Evolutionary conservation across 305 asterid genomes (phyloP).

Genomic region (Plantago lanceolata): DNA sequence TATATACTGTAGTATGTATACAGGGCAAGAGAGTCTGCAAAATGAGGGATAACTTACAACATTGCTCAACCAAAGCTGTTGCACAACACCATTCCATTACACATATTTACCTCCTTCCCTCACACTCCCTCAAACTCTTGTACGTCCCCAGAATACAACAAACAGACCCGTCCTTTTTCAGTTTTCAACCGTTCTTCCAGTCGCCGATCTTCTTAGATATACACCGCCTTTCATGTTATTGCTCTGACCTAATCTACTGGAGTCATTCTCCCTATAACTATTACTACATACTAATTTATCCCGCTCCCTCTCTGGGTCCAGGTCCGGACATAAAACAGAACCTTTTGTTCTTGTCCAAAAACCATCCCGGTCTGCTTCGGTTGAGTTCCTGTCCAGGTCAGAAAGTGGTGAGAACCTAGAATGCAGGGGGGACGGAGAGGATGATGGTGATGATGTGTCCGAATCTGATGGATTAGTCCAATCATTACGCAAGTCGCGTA

Average conservation of each 20-base stretch:
- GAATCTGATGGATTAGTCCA: slow-evolving; percentile 50
- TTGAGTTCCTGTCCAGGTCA: slow-evolving; percentile 42
- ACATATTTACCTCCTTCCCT: slow-evolving; percentile 6
- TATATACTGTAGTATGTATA: slow-evolving; percentile 20
- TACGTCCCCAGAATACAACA: slow-evolving; percentile 25
- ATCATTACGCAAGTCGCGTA: slow-evolving; percentile 31
- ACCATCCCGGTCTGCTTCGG: slow-evolving; percentile 28
- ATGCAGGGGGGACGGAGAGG: slow-evolving; percentile 47
- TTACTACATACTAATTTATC: slow-evolving; percentile 31
- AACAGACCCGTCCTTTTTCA: not conserved
- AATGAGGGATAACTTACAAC: slow-evolving; percentile 33
- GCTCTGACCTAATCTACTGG: slow-evolving; percentile 12
- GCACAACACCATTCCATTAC: not conserved
- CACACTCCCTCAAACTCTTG: slow-evolving; percentile 26
- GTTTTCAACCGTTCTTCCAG: slow-evolving; percentile 24
- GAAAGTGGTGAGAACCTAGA: slow-evolving; percentile 41
- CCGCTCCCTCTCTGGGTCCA: slow-evolving; percentile 32
- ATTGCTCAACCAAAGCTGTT: slow-evolving; percentile 24
- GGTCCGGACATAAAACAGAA: slow-evolving; percentile 26
- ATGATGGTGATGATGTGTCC: slow-evolving; percentile 55
- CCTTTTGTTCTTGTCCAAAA: slow-evolving; percentile 23
- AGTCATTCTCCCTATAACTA: slow-evolving; percentile 37
- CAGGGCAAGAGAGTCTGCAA: slow-evolving; percentile 41
- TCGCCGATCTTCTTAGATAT: slow-evolving; percentile 39
- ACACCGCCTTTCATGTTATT: slow-evolving; percentile 33